Evolutionary conservation across 179 eudicot species (phyloP).

Genomic region (Sideroxylon spinosum): DNA sequence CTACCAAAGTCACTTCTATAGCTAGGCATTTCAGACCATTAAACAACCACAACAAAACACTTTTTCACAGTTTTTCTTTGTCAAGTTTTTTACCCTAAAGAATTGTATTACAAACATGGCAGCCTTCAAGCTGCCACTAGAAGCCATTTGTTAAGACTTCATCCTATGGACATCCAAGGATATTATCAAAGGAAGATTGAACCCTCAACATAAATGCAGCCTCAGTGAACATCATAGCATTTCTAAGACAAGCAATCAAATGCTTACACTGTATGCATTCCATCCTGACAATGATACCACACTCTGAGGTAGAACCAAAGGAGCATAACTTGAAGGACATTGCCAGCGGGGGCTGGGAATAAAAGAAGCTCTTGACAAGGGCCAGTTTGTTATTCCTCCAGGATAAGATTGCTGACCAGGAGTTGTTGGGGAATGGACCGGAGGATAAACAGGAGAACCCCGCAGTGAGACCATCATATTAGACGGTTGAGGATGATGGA

Average conservation of each 20-base stretch:
- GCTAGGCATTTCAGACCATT: not conserved
- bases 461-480: slow-evolving; percentile 65
- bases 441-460: slow-evolving; percentile 84
- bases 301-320: slow-evolving; percentile 81
- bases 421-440: slow-evolving; percentile 71
- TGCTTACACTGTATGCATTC: slow-evolving; percentile 83
- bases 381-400: slow-evolving; percentile 63
- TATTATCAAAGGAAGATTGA: not conserved
- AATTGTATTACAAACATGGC: not conserved
- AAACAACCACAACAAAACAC: not conserved
- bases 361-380: slow-evolving; percentile 78
- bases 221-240: not conserved
- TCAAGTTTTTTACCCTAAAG: not conserved
- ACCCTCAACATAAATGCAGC: not conserved
- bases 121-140: not conserved
- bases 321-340: slow-evolving; percentile 80
- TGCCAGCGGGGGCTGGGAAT: slow-evolving; percentile 88
- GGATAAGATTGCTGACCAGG: slow-evolving; percentile 77
- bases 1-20: not conserved
- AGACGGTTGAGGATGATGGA: slow-evolving; percentile 94
- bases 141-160: not conserved
- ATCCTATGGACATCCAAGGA: not conserved
- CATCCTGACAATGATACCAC: slow-evolving; percentile 84
- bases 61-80: not conserved
- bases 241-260: slow-evolving; percentile 8